Evolutionary conservation across 2,329 filamentous ascomycete genomes (phyloP).

Genomic region (Simplicillium sp.): DNA sequence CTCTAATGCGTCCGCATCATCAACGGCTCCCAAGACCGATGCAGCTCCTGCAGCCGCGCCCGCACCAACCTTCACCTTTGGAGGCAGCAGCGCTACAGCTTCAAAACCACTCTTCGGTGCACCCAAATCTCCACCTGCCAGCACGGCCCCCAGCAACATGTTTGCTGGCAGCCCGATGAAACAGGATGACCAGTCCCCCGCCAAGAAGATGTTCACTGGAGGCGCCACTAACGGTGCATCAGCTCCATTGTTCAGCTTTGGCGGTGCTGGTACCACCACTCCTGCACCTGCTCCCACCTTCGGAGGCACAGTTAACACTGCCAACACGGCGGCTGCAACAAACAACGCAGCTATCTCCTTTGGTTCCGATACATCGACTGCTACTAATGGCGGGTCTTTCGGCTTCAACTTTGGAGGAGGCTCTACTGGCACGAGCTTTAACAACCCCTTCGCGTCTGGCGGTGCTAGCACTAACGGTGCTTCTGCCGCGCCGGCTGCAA

Average conservation of each 20-base stretch:
- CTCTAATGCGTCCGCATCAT: conserved; percentile 10
- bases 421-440: conserved; percentile 20
- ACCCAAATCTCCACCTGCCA: conserved; percentile 21
- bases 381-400: conserved; percentile 11
- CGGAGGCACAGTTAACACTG: conserved; percentile 13
- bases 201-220: conserved; percentile 23
- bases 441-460: conserved; percentile 29
- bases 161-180: conserved; percentile 35
- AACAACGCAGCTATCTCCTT: conserved; percentile 26
- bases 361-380: conserved; percentile 15
- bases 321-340: conserved; percentile 11
- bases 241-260: conserved; percentile 26
- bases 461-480: conserved; percentile 14
- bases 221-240: conserved; percentile 12
- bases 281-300: conserved; percentile 31
- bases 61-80: conserved; percentile 23
- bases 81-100: conserved; percentile 11
- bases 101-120: conserved; percentile 28
- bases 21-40: conserved; percentile 13
- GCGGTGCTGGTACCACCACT: conserved; percentile 8
- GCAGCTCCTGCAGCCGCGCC: conserved; percentile 11
- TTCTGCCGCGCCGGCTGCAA: conserved; percentile 12
- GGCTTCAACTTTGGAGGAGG: conserved; percentile 22
- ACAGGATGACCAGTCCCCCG: conserved; percentile 28
- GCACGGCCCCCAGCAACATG: conserved; percentile 15